Base-by-base conservation (phyloP, 768 basidiomycete species). In the Zangia roseola region DNA sequence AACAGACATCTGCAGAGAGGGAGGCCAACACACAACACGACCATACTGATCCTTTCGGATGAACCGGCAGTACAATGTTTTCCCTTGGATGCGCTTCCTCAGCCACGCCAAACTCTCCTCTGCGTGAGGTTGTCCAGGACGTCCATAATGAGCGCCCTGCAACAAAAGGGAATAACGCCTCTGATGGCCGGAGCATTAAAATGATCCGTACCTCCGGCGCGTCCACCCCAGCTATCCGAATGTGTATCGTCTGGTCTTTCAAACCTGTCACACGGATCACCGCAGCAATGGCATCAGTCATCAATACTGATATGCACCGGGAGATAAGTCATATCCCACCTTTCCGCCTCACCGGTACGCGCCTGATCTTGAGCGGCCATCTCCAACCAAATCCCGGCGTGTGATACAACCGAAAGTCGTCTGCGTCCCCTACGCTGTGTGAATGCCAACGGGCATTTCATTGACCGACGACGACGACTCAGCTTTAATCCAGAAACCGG, bases 221-320 rank as follows among this genome's bases (percentile, higher is more conserved):
- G 63, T 98, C 94, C 5, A 93, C 83, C 0, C 91, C 94, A 13
- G 90, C 90, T 24, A 98, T 81, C 13, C 94, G 83, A 24, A 98
- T 82, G 59, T 90, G 86, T 16, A 97, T 74, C 2, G 94, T 97
- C 57, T 91, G 72, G 52, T 85, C 80, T 62, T 81, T 88, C 40
- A 94, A 73, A 0, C 81, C 92, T 91, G 19, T 45, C 40, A 21
- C 36, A 9, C 17, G 21, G 10, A 50, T n/a, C 36, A n/a, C 16
- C 30, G 5, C 47, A 17, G 36, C 37, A 41, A 20, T 14, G 41
- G 42, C 10, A 10, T 42, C 24, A 16, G 30, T 28, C 23, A 19
- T 26, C 17, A 23, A 14, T 8, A 31, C 40, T 7, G 14, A 33
- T 17, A 28, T 17, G 13, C 26, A n/a, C 24, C n/a, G n/a, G 25